Percentiles rank a stretch among this genome's conserved stretches.
phyloP scores from a whole-genome alignment of 805 yeast genomes.

The Saturnispora diversa region DNA sequence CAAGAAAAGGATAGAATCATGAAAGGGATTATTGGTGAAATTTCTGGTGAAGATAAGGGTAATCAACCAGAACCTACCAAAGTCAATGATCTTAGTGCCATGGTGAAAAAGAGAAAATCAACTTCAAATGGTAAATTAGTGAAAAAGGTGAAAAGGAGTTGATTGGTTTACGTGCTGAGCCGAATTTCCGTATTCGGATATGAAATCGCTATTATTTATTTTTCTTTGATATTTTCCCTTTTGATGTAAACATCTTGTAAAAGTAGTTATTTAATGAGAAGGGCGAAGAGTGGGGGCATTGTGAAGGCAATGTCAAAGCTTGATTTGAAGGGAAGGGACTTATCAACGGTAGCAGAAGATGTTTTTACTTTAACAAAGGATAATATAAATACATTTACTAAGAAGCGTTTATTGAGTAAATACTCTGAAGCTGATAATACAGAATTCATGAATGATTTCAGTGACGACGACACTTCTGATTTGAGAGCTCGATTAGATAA shows the following conservation, averaged over 20 bases:
- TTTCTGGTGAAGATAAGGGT: no score
- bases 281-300: slow-evolving; percentile 2
- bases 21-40: slow-evolving; percentile 8
- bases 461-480: slow-evolving; percentile 7
- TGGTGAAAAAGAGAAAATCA: slow-evolving; percentile 10
- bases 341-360: slow-evolving; percentile 8
- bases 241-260: background rate
- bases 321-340: background rate
- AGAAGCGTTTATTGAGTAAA: slow-evolving; percentile 8
- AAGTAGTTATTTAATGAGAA: no score
- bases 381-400: background rate
- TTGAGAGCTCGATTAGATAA: background rate
- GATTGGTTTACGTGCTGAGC: no score
- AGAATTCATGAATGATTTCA: slow-evolving; percentile 13
- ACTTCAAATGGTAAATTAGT: background rate
- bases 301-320: background rate
- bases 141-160: slow-evolving; percentile 8
- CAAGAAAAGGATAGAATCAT: slow-evolving; percentile 9
- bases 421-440: slow-evolving; percentile 18
- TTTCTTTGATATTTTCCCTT: slow-evolving; percentile 1
- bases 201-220: background rate
- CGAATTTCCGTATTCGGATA: no score
- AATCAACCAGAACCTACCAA: no score
- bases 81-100: slow-evolving; percentile 5
- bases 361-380: background rate